phyloP scores from a whole-genome alignment of 208 protist species.

The Leishmania tarentolae region DNA sequence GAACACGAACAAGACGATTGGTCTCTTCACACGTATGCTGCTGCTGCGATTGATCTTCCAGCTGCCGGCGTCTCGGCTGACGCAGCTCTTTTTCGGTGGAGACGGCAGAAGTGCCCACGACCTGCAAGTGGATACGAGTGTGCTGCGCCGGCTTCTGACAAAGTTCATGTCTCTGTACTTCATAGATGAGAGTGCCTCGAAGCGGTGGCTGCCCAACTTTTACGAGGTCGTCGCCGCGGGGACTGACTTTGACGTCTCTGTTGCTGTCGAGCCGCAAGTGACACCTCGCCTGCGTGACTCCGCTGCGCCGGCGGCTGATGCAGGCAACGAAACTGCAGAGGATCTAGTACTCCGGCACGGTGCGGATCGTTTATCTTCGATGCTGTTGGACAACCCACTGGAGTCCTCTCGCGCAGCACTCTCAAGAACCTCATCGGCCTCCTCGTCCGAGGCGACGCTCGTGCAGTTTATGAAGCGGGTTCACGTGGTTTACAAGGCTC shows the following conservation, averaged over 20 bases:
- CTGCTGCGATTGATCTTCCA: conserved; percentile 74
- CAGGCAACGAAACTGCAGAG: not conserved
- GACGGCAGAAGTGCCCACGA: conserved; percentile 65
- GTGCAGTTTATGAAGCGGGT: conserved; percentile 65
- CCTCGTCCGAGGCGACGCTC: conserved; percentile 27
- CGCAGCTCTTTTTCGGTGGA: conserved; percentile 81
- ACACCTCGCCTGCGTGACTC: not conserved
- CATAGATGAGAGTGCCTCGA: conserved; percentile 58
- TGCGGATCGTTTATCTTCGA: conserved; percentile 14
- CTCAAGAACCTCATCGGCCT: conserved; percentile 1
- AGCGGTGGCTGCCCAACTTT: conserved; percentile 71
- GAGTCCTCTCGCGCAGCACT: not conserved
- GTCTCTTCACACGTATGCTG: conserved; percentile 76
- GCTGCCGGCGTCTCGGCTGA: conserved; percentile 53
- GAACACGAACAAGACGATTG: conserved; percentile 72
- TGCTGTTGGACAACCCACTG: conserved; percentile 6
- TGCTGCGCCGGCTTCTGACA: conserved; percentile 49
- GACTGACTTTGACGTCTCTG: conserved; percentile 51
- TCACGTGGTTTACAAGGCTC: conserved; percentile 69
- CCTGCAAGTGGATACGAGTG: conserved; percentile 55
- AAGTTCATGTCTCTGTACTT: conserved; percentile 79
- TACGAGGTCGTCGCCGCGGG: conserved; percentile 74
- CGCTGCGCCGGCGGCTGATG: not conserved
- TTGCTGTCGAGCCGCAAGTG: not conserved
- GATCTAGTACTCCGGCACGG: conserved; percentile 9